Evolutionary conservation across 345 rosid species (phyloP).

Genomic region (Salix dunnii): DNA sequence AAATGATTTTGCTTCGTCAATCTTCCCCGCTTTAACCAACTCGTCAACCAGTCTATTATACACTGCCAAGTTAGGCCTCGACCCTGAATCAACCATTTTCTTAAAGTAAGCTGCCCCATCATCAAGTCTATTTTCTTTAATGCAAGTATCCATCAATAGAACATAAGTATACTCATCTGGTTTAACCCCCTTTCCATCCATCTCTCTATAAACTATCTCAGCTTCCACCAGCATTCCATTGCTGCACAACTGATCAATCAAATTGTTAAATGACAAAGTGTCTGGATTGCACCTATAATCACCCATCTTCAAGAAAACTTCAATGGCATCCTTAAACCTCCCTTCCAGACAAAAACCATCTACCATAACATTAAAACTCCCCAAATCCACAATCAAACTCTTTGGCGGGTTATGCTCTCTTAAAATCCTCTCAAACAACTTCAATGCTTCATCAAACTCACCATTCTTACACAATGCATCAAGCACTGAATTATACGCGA

Average conservation of each 20-base stretch:
- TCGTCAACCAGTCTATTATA: constrained; percentile 66
- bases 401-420: constrained; percentile 65
- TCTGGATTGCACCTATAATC: constrained; percentile 66
- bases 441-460: constrained; percentile 69
- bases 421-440: constrained; percentile 66
- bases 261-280: constrained; percentile 60
- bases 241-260: constrained; percentile 72
- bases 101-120: constrained; percentile 75
- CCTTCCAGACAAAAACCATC: constrained; percentile 69
- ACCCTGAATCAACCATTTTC: constrained; percentile 65
- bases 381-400: constrained; percentile 61
- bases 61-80: constrained; percentile 71
- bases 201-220: constrained; percentile 64
- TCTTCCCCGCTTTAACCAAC: constrained; percentile 57
- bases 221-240: constrained; percentile 71
- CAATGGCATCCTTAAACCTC: constrained; percentile 62
- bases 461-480: constrained; percentile 72
- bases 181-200: constrained; percentile 70
- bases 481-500: constrained; percentile 63
- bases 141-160: constrained; percentile 76
- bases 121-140: constrained; percentile 51
- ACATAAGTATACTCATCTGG: constrained; percentile 81
- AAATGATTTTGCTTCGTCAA: constrained; percentile 71
- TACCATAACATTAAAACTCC: constrained; percentile 79
- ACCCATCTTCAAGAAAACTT: constrained; percentile 62